Evolutionary conservation across 2,329 filamentous ascomycete genomes (phyloP).

Genomic region (Colletotrichum chrysophilum): DNA sequence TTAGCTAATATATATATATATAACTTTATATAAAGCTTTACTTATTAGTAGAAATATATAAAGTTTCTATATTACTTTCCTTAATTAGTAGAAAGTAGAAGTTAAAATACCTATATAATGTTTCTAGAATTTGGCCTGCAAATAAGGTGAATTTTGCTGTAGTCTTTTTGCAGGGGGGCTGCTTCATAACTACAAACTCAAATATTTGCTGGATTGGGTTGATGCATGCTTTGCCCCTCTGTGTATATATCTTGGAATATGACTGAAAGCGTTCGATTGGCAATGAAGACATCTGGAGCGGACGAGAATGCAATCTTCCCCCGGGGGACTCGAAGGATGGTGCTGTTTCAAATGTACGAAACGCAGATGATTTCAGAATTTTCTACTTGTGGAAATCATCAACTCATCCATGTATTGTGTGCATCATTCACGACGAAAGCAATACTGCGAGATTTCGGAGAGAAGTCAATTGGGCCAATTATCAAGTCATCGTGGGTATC

Average conservation of each 20-base stretch:
- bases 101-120: no score
- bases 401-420: neutral
- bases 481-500: neutral
- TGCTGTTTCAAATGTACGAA: fast-evolving
- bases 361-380: neutral
- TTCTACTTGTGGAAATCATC: neutral
- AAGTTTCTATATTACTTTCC: no score
- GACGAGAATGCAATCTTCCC: no score
- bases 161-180: no score
- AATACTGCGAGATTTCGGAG: fast-evolving
- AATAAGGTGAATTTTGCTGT: no score
- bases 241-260: neutral
- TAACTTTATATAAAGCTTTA: no score
- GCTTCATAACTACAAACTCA: neutral
- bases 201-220: neutral
- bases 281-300: neutral
- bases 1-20: no score
- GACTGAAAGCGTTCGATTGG: neutral
- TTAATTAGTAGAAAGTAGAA: no score
- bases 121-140: no score
- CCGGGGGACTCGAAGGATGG: neutral
- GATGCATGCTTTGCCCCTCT: neutral
- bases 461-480: neutral
- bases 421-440: neutral
- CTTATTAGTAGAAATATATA: no score